phyloP scores from a whole-genome alignment of 2,329 filamentous ascomycete genomes.

The Apiospora phragmitis region DNA sequence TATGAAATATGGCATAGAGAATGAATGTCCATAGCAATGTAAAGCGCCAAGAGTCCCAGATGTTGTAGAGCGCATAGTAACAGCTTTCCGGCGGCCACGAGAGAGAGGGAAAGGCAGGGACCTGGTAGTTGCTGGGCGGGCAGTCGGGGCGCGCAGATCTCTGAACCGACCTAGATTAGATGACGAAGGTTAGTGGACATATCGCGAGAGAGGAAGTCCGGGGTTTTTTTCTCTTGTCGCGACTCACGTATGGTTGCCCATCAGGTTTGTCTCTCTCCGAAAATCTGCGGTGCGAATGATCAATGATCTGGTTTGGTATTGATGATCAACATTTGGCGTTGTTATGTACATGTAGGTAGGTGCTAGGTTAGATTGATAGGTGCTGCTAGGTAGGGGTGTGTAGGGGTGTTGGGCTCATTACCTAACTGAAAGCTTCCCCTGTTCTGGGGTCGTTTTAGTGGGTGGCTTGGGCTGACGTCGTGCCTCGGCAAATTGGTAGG shows the following conservation, averaged over 20 bases:
- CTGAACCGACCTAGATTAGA: neutral
- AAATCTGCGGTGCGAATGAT: neutral
- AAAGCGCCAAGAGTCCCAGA: conserved; percentile 81
- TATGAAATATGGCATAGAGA: conserved; percentile 73
- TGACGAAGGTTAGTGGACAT: neutral
- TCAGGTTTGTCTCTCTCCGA: conserved; percentile 12
- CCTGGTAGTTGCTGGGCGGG: conserved; percentile 59
- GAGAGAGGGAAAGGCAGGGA: conserved; percentile 77
- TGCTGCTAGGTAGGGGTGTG: conserved; percentile 11
- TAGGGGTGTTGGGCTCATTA: conserved; percentile 12
- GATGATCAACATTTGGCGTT: neutral
- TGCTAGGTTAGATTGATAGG: conserved; percentile 8
- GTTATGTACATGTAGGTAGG: neutral
- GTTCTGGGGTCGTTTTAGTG: neutral
- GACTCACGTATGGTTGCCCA: conserved; percentile 24
- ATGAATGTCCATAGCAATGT: conserved; percentile 85
- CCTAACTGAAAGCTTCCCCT: conserved; percentile 9
- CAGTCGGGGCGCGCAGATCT: conserved; percentile 19
- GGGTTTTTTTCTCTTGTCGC: neutral
- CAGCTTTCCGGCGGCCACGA: conserved; percentile 66
- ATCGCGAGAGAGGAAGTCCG: neutral
- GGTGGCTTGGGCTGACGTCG: conserved; percentile 17
- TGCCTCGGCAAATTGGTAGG: conserved; percentile 27
- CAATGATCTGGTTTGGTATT: neutral
- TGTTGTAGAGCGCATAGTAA: conserved; percentile 68